Base-by-base conservation (phyloP, 371 early-diverging fungal species). In the Mortierella sp. region DNA sequence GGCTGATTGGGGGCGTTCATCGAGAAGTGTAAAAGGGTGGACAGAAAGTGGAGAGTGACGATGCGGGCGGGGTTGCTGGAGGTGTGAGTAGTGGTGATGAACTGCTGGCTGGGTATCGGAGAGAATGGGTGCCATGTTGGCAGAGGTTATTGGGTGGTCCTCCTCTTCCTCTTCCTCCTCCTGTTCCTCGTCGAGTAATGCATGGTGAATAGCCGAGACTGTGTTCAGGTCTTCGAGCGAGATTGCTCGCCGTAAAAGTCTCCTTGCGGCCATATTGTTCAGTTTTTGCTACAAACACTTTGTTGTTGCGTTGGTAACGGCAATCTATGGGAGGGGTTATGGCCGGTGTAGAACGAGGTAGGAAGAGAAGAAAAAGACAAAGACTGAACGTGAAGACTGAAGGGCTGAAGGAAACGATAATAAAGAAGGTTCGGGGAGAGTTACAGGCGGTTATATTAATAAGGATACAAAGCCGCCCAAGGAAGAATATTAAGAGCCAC, bases 201-300 rank as follows among this genome's bases (percentile, higher is more conserved):
- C 17, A 17, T 39, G 26, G 26, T 53, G 41, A 21, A 24, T 53
- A 39, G 23, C n/a, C 39, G 53, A 6, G 42, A 23, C 24, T 11
- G 21, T 48, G 9, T 39, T 26, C 5, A 27, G 24, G 21, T 55
- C 27, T 21, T 55, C 55, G n/a, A 63, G 43, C 11, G 64, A 63
- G 41, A 63, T 32, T 12, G 61, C 53, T 34, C 53, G 41, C 28
- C 61, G 37, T 44, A 61, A 27, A 51, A 50, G 43, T 6, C 32
- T 31, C 27, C 39, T 34, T 26, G 21, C n/a, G 5, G 46, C 17
- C 32, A n/a, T n/a, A n/a, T n/a, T n/a, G n/a, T n/a, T n/a, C n/a
- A n/a, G n/a, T n/a, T n/a, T n/a, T n/a, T n/a, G n/a, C n/a, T n/a
- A n/a, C n/a, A n/a, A n/a, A n/a, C n/a, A n/a, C n/a, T n/a, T n/a